Percentiles rank a stretch among this genome's conserved stretches.
Conservation (phyloP, 139 green algal genomes). For the Chlorella vulgaris region DNA sequence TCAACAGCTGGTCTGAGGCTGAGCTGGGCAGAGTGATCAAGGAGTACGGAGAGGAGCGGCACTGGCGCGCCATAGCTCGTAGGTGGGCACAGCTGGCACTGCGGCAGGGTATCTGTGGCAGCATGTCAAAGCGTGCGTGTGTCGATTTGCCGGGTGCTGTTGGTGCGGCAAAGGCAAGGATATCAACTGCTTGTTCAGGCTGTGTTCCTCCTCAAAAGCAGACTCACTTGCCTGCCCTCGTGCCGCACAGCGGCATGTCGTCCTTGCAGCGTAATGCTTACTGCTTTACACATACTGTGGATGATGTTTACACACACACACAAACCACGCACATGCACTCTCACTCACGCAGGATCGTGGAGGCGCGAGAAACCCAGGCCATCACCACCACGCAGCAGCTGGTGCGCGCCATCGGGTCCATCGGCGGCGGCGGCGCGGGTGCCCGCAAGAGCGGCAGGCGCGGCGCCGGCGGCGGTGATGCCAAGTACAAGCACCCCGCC, state of each 20-base stretch:
- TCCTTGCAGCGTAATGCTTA: background rate
- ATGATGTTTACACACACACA: no score
- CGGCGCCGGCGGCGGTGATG: background rate
- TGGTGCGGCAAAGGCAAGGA: background rate
- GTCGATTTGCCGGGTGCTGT: background rate
- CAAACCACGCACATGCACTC: background rate
- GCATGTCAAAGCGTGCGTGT: no score
- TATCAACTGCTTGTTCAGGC: no score
- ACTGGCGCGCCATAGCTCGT: constrained; percentile 75
- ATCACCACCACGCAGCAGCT: constrained; percentile 84
- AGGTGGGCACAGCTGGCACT: constrained; percentile 45
- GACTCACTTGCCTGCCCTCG: no score
- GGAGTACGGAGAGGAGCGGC: constrained; percentile 93
- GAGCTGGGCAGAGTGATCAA: constrained; percentile 84
- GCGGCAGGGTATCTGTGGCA: background rate
- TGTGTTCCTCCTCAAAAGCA: no score
- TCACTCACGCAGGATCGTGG: constrained; percentile 47
- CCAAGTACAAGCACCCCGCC: constrained; percentile 85
- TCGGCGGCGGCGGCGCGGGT: constrained; percentile 36
- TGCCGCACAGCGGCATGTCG: no score
- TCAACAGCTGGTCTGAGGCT: constrained; percentile 89
- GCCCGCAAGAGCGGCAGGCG: background rate
- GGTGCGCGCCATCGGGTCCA: constrained; percentile 59
- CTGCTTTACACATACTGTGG: background rate
- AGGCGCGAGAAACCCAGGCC: constrained; percentile 47